Evolutionary conservation across 257 asterid species (phyloP).

Genomic region (Osmanthus fragrans): DNA sequence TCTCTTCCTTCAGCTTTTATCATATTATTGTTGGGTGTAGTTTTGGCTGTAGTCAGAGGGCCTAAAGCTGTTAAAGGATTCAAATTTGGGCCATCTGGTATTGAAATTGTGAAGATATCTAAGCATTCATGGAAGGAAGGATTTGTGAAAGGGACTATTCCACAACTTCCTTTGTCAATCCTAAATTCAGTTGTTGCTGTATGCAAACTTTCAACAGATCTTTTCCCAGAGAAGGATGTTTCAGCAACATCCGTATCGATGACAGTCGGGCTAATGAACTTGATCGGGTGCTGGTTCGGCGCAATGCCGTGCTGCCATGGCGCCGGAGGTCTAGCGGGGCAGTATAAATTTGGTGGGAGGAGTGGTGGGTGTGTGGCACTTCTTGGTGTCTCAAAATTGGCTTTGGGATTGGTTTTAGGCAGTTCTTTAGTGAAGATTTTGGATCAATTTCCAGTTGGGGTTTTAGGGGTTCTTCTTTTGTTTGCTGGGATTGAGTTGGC

Average conservation of each 20-base stretch:
- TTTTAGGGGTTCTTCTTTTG: conserved; percentile 62
- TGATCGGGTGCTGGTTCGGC: conserved; percentile 80
- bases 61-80: conserved; percentile 55
- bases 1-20: conserved; percentile 72
- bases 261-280: conserved; percentile 77
- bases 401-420: conserved; percentile 61
- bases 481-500: conserved; percentile 84
- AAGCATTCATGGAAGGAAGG: conserved; percentile 76
- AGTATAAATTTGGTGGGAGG: conserved; percentile 84
- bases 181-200: conserved; percentile 81
- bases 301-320: conserved; percentile 89
- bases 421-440: conserved; percentile 63
- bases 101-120: conserved; percentile 46
- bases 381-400: conserved; percentile 66
- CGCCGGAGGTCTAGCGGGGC: conserved; percentile 88
- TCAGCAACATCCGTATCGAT: conserved; percentile 69
- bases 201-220: conserved; percentile 68
- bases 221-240: conserved; percentile 60
- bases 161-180: conserved; percentile 71
- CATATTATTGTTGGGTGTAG: conserved; percentile 53
- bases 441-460: conserved; percentile 69
- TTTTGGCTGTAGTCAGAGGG: conserved; percentile 61
- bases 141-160: conserved; percentile 70
- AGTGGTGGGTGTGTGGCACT: conserved; percentile 79
- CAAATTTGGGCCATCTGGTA: conserved; percentile 62